These are phyloP conservation scores for Farysia itapuensis DNA, from an alignment of 1,284 basidiomycete species.

Conservation along the genomic window DNA sequence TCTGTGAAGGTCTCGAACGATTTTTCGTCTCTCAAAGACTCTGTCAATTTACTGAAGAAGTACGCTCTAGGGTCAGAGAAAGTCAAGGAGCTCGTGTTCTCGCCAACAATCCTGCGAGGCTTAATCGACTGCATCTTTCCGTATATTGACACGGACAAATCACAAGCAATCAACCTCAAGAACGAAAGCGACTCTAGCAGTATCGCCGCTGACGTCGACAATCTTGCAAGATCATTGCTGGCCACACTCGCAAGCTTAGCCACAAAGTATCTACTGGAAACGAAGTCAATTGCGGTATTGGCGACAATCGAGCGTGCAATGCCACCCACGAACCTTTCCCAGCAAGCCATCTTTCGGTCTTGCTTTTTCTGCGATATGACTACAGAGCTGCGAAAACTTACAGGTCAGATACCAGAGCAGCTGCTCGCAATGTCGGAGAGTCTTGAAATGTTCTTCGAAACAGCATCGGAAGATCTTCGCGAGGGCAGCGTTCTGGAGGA, in stretches of 20 bases:
- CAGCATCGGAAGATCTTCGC: constrained; percentile 30
- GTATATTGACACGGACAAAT: too few relatives aligned
- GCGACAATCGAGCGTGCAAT: constrained; percentile 25
- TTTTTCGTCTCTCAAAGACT: constrained; percentile 21
- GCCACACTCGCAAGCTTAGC: constrained; percentile 30
- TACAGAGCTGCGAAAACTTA: constrained; percentile 1
- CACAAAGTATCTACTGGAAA: constrained; percentile 24
- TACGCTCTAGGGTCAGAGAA: constrained; percentile 18
- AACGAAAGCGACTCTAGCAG: too few relatives aligned
- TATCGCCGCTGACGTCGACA: constrained; percentile 1
- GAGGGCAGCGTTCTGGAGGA: constrained; percentile 19
- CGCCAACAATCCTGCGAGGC: constrained; percentile 43
- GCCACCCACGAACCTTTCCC: constrained; percentile 33
- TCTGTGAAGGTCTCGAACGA: constrained; percentile 25
- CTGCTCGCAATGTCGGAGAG: constrained; percentile 4
- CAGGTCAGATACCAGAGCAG: constrained; percentile 4
- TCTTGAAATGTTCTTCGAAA: constrained; percentile 27
- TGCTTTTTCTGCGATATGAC: constrained; percentile 13
- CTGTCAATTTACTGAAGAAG: constrained; percentile 20
- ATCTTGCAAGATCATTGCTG: constrained; percentile 12
- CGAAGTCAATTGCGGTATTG: constrained; percentile 26
- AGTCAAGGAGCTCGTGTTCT: constrained; percentile 41
- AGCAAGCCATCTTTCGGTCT: constrained; percentile 21
- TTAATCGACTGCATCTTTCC: constrained; percentile 42
- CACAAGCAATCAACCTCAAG: too few relatives aligned